Percentiles rank a stretch among this genome's conserved stretches.
Evolutionary conservation across 495 filamentous ascomycete species (phyloP).

Genomic region (Penicillium cinerascens): DNA sequence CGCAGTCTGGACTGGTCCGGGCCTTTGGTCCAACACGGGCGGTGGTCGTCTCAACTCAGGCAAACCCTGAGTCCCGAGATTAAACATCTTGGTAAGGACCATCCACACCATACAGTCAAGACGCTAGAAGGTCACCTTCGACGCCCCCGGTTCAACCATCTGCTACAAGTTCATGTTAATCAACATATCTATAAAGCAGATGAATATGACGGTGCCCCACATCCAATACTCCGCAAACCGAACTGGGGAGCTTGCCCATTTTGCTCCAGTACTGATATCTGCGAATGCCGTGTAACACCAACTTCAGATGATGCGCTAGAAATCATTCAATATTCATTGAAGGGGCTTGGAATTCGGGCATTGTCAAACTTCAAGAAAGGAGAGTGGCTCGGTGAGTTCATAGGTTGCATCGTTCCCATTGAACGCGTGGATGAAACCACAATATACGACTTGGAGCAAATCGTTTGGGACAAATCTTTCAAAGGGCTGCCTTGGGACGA

Average conservation of each 20-base stretch:
- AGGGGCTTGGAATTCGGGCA: slow-evolving; percentile 33
- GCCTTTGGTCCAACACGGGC: slow-evolving; percentile 10
- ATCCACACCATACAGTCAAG: slow-evolving; percentile 25
- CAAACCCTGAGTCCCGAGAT: slow-evolving; percentile 3
- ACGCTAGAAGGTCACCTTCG: slow-evolving; percentile 1
- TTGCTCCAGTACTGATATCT: slow-evolving; percentile 11
- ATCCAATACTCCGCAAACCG: background rate
- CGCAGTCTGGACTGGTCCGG: slow-evolving; percentile 31
- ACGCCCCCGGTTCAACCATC: slow-evolving; percentile 9
- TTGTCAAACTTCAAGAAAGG: slow-evolving; percentile 24
- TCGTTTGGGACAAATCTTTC: background rate
- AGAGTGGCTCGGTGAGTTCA: slow-evolving; percentile 30
- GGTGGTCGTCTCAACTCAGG: slow-evolving; percentile 3
- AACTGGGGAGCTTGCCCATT: background rate
- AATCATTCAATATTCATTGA: slow-evolving; percentile 26
- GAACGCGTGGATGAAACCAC: background rate
- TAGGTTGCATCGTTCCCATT: slow-evolving; percentile 25
- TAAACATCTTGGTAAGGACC: slow-evolving; percentile 9
- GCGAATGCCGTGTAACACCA: slow-evolving; percentile 15
- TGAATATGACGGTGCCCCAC: slow-evolving; percentile 2
- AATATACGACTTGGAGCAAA: background rate
- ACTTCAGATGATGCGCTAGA: slow-evolving; percentile 28
- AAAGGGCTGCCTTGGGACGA: background rate
- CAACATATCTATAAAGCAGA: slow-evolving; percentile 10
- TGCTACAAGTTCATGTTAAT: slow-evolving; percentile 19